phyloP scores from a whole-genome alignment of 495 filamentous ascomycete genomes.

The Cladorrhinum samala region DNA sequence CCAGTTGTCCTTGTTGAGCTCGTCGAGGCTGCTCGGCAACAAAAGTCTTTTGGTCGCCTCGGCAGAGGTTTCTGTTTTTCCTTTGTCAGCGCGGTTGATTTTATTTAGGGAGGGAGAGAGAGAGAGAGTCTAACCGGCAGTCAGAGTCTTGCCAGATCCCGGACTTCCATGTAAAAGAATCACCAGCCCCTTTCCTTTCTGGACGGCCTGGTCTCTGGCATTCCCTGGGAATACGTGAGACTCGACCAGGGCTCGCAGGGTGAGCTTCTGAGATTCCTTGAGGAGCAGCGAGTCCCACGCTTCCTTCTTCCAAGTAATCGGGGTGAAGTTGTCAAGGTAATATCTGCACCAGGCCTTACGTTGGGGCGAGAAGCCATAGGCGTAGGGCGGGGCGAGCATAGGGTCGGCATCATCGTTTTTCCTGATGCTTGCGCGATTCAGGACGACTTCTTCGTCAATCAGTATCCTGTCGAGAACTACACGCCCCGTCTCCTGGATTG shows the following conservation, averaged over 20 bases:
- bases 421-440: slow-evolving; percentile 21
- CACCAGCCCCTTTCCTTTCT: slow-evolving; percentile 52
- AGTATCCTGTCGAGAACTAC: background rate
- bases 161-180: slow-evolving; percentile 42
- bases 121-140: slow-evolving; percentile 32
- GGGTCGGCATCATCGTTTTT: slow-evolving; percentile 21
- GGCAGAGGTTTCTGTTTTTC: slow-evolving; percentile 12
- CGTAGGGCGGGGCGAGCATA: slow-evolving; percentile 47
- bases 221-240: slow-evolving; percentile 46
- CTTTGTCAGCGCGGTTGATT: background rate
- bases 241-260: slow-evolving; percentile 75
- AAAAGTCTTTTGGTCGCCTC: background rate
- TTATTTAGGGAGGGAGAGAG: background rate
- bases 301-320: slow-evolving; percentile 65
- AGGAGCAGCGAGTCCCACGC: slow-evolving; percentile 75
- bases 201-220: slow-evolving; percentile 66
- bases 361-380: slow-evolving; percentile 72
- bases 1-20: slow-evolving; percentile 3
- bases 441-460: slow-evolving; percentile 29
- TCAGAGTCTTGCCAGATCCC: slow-evolving; percentile 48
- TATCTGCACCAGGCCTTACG: slow-evolving; percentile 84
- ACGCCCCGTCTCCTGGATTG: background rate
- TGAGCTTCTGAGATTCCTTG: slow-evolving; percentile 69
- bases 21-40: background rate
- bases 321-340: slow-evolving; percentile 52